Evolutionary conservation across 2,329 filamentous ascomycete species (phyloP).

Genomic region (Calcarisporium arbuscula): DNA sequence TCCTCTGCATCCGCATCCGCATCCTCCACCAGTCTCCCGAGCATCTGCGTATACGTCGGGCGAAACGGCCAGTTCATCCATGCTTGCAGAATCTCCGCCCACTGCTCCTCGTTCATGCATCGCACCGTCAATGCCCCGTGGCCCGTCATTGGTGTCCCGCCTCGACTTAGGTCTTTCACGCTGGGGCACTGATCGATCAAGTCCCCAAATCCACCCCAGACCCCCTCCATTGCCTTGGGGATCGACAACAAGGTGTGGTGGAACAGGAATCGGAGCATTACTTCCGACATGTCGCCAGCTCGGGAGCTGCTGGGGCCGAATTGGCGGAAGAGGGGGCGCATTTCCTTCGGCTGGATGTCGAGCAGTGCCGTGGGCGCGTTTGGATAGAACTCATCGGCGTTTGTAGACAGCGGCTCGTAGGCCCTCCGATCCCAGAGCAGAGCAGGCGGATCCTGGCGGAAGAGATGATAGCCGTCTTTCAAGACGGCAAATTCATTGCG

Average conservation of each 20-base stretch:
- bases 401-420: constrained; percentile 61
- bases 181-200: constrained; percentile 42
- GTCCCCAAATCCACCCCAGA: constrained; percentile 56
- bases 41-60: constrained; percentile 41
- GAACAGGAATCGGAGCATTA: constrained; percentile 39
- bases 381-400: constrained; percentile 61
- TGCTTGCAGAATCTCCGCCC: constrained; percentile 50
- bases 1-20: constrained; percentile 14
- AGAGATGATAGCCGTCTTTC: constrained; percentile 49
- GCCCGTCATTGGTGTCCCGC: constrained; percentile 37
- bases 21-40: constrained; percentile 34
- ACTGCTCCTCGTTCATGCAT: constrained; percentile 46
- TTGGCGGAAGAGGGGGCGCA: constrained; percentile 42
- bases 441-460: constrained; percentile 41
- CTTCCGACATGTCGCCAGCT: constrained; percentile 44
- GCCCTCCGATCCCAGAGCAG: constrained; percentile 64
- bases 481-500: constrained; percentile 30
- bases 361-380: constrained; percentile 50
- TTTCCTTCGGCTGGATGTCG: constrained; percentile 58
- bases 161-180: constrained; percentile 38
- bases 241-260: constrained; percentile 38
- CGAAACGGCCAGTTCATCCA: constrained; percentile 63
- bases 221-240: constrained; percentile 36
- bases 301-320: constrained; percentile 32
- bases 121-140: constrained; percentile 38